Evolutionary conservation across 768 basidiomycete genomes (phyloP).

Genomic region (Mycena latifolia): DNA sequence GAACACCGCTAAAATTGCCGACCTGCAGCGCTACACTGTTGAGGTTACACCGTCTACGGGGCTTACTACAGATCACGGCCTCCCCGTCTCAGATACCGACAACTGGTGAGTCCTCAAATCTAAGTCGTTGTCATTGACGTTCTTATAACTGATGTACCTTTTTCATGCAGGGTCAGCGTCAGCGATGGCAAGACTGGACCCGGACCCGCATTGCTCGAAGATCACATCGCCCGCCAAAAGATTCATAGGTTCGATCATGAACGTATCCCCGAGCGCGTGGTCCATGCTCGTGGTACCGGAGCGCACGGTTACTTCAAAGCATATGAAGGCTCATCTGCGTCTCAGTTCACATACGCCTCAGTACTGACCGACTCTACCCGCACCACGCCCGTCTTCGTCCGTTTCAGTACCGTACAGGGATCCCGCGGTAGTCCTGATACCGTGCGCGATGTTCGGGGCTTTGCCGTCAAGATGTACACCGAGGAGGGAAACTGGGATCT

Average conservation of each 20-base stretch:
- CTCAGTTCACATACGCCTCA: slow-evolving; percentile 68
- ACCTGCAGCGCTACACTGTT: slow-evolving; percentile 49
- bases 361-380: slow-evolving; percentile 81
- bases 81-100: slow-evolving; percentile 71
- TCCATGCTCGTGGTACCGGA: neutral
- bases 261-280: slow-evolving; percentile 89
- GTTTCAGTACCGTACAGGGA: slow-evolving; percentile 91
- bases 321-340: neutral
- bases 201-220: slow-evolving; percentile 85
- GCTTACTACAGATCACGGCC: slow-evolving; percentile 75
- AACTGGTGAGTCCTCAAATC: slow-evolving; percentile 62
- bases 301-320: neutral
- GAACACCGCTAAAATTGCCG: slow-evolving; percentile 47
- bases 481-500: slow-evolving; percentile 90
- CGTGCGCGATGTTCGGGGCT: slow-evolving; percentile 89
- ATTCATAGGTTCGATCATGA: slow-evolving; percentile 83
- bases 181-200: slow-evolving; percentile 48
- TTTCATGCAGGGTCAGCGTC: neutral
- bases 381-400: slow-evolving; percentile 81
- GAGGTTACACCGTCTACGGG: slow-evolving; percentile 43
- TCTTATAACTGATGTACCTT: neutral
- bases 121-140: slow-evolving; percentile 34
- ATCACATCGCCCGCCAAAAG: slow-evolving; percentile 60
- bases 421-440: slow-evolving; percentile 85
- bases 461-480: slow-evolving; percentile 88